phyloP scores from a whole-genome alignment of 163 green algal genomes.

The Chlorella variabilis region DNA sequence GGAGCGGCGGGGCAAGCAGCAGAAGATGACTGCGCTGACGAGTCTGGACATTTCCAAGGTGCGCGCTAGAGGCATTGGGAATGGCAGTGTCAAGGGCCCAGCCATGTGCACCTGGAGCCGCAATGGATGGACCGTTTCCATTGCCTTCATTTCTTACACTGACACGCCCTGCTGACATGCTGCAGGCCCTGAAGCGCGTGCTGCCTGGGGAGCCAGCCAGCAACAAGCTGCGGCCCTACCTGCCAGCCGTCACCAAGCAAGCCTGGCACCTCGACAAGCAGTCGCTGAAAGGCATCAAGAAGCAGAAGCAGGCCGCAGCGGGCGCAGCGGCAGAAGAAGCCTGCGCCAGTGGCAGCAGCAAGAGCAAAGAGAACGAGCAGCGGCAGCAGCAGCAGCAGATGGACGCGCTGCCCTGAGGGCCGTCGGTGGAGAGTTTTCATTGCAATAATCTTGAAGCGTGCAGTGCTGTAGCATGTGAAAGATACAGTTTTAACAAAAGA shows the following conservation, averaged over 20 bases:
- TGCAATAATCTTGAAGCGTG: too few relatives aligned
- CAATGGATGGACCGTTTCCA: too few relatives aligned
- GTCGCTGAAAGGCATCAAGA: conserved; percentile 54
- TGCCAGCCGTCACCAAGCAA: conserved; percentile 45
- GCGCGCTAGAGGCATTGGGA: neutral
- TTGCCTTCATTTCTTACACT: too few relatives aligned
- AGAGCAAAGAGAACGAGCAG: conserved; percentile 9
- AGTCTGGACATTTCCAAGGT: conserved; percentile 52
- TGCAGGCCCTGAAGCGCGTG: conserved; percentile 49
- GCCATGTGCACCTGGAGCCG: too few relatives aligned
- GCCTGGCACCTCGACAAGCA: conserved; percentile 58
- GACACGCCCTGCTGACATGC: neutral
- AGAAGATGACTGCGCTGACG: conserved; percentile 20
- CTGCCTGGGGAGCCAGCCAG: conserved; percentile 40
- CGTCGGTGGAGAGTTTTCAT: too few relatives aligned
- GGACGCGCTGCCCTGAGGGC: neutral
- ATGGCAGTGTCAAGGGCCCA: neutral
- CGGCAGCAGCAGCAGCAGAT: neutral
- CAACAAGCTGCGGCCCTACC: conserved; percentile 38
- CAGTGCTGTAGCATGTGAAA: too few relatives aligned
- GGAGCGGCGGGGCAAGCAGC: neutral
- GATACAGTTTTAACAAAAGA: too few relatives aligned
- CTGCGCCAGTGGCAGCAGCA: neutral
- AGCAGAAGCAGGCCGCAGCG: conserved; percentile 14
- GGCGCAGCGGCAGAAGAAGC: neutral